Evolutionary conservation across 257 asterid species (phyloP).

Genomic region (Nicotiana knightiana): DNA sequence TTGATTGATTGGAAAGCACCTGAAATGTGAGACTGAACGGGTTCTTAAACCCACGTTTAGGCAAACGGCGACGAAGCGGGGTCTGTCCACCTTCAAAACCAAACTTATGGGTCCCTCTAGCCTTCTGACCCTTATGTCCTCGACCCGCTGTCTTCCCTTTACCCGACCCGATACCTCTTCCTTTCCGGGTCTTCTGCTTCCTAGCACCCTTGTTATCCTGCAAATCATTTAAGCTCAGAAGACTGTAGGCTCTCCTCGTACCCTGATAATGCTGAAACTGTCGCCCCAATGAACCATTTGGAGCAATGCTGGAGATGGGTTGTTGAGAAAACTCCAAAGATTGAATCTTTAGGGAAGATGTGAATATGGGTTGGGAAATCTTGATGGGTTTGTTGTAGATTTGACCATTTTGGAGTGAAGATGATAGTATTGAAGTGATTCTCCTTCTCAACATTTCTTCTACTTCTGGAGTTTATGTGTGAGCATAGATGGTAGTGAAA

Average conservation of each 20-base stretch:
- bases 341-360: not conserved
- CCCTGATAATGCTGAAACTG: conserved; percentile 13
- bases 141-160: conserved; percentile 97
- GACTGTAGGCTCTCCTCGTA: conserved; percentile 46
- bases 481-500: not conserved
- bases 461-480: not conserved
- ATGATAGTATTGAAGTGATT: conserved; percentile 37
- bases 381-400: conserved; percentile 20
- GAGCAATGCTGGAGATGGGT: not conserved
- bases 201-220: conserved; percentile 74
- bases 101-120: conserved; percentile 79
- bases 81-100: conserved; percentile 99
- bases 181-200: conserved; percentile 88
- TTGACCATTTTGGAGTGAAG: conserved; percentile 26
- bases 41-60: conserved; percentile 86
- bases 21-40: conserved; percentile 85
- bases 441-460: conserved; percentile 60
- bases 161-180: conserved; percentile 96
- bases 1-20: conserved; percentile 26
- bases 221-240: conserved; percentile 76
- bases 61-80: conserved; percentile 85
- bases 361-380: conserved; percentile 12
- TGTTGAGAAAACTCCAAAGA: conserved; percentile 17
- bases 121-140: conserved; percentile 95
- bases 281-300: conserved; percentile 5